Conservation (phyloP, 331 rosid species). For the Prunus yedoensis region DNA sequence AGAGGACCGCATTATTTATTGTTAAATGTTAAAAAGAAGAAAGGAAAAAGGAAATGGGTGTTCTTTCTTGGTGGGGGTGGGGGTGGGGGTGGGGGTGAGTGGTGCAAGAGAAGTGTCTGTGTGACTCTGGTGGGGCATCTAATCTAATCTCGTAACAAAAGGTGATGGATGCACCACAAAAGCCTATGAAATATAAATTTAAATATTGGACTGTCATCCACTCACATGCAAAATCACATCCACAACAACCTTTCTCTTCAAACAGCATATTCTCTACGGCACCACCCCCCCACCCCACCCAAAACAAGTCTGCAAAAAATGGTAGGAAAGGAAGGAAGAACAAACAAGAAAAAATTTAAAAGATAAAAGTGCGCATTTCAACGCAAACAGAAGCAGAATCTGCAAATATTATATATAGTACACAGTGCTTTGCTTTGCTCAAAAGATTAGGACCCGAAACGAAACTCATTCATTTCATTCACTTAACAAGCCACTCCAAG, state of each 20-base stretch:
- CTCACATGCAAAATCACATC: slow-evolving; percentile 50
- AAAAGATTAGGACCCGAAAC: background rate
- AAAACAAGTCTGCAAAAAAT: background rate
- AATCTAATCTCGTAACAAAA: background rate
- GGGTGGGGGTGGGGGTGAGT: background rate
- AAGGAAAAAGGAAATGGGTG: too few species aligned
- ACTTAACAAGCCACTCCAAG: slow-evolving; percentile 69
- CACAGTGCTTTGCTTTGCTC: background rate
- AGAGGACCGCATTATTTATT: slow-evolving; percentile 18
- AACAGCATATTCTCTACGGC: slow-evolving; percentile 23
- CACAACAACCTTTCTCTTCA: slow-evolving; percentile 10
- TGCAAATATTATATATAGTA: too few species aligned
- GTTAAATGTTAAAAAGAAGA: background rate
- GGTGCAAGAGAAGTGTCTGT: background rate
- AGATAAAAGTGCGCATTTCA: background rate
- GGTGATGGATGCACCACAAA: background rate
- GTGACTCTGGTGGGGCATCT: slow-evolving; percentile 9
- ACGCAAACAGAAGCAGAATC: slow-evolving; percentile 1
- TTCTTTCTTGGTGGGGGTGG: background rate
- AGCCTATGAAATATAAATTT: background rate
- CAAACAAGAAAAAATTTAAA: background rate
- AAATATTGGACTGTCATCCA: slow-evolving; percentile 35
- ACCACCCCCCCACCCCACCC: background rate
- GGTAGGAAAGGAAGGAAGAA: background rate
- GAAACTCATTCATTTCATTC: slow-evolving; percentile 23